A percentile compares a stretch with the other conserved stretches of the same genome.
Evolutionary conservation across 169 alveolate genomes (phyloP).

Genomic region (Theileria sp.): DNA sequence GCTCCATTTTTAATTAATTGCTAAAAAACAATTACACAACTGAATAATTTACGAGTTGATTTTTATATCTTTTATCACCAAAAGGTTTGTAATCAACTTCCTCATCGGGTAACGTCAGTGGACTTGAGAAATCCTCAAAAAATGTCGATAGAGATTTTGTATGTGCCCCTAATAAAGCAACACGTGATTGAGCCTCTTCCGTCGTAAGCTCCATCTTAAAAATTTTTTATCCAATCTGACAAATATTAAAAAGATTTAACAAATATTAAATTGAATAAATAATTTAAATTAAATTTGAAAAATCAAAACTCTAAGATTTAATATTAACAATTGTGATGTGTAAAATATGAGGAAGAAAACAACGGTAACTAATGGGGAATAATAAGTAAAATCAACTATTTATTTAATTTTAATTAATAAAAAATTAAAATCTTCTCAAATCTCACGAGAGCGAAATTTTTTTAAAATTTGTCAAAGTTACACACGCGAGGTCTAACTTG

Average conservation of each 20-base stretch:
- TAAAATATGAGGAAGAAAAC: neutral
- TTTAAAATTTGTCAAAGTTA: neutral
- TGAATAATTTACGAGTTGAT: constrained; percentile 49
- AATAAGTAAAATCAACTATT: no score
- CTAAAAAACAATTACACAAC: no score
- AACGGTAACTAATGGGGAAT: neutral
- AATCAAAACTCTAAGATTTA: no score
- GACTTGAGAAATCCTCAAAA: constrained; percentile 40
- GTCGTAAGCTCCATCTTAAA: constrained; percentile 53
- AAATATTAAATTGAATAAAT: no score
- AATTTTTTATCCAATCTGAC: no score
- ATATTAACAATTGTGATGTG: neutral
- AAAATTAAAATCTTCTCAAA: no score
- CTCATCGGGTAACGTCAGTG: constrained; percentile 12
- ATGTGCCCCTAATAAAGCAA: constrained; percentile 62
- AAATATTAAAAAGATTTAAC: no score
- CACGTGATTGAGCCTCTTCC: constrained; percentile 68
- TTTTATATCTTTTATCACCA: constrained; percentile 59
- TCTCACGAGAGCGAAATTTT: neutral
- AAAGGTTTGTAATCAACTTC: constrained; percentile 23
- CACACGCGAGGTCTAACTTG: neutral
- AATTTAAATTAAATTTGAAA: no score
- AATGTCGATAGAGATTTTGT: constrained; percentile 47
- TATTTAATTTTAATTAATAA: no score
- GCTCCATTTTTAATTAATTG: constrained; percentile 51